Percentiles rank a stretch among this genome's conserved stretches.
Conservation (phyloP, 176 grass and related monocot species). For the Aegilops bicornis region DNA sequence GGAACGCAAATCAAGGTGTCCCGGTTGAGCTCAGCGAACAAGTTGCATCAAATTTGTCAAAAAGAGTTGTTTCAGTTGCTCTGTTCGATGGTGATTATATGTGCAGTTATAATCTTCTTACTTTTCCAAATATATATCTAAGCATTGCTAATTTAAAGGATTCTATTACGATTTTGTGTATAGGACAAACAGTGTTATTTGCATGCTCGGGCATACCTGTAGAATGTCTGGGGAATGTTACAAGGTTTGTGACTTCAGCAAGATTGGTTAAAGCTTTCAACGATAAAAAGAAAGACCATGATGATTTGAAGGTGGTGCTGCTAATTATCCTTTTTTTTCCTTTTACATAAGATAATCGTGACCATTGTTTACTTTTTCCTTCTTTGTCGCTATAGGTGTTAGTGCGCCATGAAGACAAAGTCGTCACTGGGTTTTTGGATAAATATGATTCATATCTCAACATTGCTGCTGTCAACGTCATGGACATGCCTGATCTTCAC, state of each 20-base stretch:
- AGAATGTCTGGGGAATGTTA: not conserved
- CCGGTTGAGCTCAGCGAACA: not conserved
- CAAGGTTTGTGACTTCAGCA: conserved; percentile 27
- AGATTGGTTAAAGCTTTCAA: not conserved
- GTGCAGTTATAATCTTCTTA: not conserved
- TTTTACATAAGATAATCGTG: not conserved
- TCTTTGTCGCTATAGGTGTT: not conserved
- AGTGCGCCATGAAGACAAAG: conserved; percentile 20
- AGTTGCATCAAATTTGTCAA: not conserved
- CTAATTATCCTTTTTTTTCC: not conserved
- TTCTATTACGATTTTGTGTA: not conserved
- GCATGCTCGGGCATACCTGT: conserved; percentile 14
- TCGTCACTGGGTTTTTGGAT: not conserved
- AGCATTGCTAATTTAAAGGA: not conserved
- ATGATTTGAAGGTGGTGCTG: conserved; percentile 18
- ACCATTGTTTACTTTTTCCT: not conserved
- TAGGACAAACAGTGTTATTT: not conserved
- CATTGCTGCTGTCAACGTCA: conserved; percentile 30
- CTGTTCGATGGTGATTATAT: not conserved
- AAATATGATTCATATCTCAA: not conserved
- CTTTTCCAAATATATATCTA: not conserved
- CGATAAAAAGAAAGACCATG: not conserved
- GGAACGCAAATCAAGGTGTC: not conserved
- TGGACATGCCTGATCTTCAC: conserved; percentile 14
- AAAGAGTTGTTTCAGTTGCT: not conserved